These are phyloP conservation scores for Thelonectria olida DNA, from an alignment of 2,329 filamentous ascomycete genomes.

Conservation along the genomic window DNA sequence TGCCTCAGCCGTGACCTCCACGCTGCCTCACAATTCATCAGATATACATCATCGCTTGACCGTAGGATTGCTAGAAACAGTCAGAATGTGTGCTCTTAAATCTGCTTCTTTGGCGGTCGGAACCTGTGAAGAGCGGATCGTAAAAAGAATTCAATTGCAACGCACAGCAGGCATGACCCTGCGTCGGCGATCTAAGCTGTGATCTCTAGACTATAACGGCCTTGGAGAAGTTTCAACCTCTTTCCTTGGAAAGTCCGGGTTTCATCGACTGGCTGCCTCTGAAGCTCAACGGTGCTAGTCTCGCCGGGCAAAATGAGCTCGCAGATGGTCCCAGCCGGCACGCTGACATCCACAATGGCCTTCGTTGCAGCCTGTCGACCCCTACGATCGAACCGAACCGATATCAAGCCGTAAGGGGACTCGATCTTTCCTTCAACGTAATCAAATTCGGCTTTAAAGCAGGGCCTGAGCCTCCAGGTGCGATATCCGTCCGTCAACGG, in stretches of 20 bases:
- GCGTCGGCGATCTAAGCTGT: slow-evolving; percentile 3
- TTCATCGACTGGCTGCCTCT: slow-evolving; percentile 11
- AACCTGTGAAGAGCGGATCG: neutral
- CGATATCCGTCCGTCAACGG: slow-evolving; percentile 49
- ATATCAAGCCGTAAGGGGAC: slow-evolving; percentile 50
- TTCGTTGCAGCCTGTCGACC: slow-evolving; percentile 4
- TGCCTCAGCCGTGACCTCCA: neutral
- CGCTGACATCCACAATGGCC: slow-evolving; percentile 27
- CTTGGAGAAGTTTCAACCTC: slow-evolving; percentile 26
- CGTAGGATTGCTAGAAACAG: neutral
- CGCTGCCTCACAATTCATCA: neutral
- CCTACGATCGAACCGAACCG: slow-evolving; percentile 31
- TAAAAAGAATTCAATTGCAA: neutral
- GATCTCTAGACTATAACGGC: slow-evolving; percentile 32
- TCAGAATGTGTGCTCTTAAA: neutral
- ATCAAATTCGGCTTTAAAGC: slow-evolving; percentile 51
- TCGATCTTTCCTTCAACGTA: slow-evolving; percentile 48
- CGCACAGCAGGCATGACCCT: neutral
- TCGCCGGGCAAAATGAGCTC: slow-evolving; percentile 31
- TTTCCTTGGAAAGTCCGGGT: slow-evolving; percentile 11
- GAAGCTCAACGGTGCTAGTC: slow-evolving; percentile 23
- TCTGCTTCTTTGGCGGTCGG: too few species aligned
- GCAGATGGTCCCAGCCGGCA: slow-evolving; percentile 32
- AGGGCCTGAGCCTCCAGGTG: slow-evolving; percentile 50
- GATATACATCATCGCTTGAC: neutral